Evolutionary conservation across 345 rosid genomes (phyloP).

Genomic region (Syzygium aqueum): DNA sequence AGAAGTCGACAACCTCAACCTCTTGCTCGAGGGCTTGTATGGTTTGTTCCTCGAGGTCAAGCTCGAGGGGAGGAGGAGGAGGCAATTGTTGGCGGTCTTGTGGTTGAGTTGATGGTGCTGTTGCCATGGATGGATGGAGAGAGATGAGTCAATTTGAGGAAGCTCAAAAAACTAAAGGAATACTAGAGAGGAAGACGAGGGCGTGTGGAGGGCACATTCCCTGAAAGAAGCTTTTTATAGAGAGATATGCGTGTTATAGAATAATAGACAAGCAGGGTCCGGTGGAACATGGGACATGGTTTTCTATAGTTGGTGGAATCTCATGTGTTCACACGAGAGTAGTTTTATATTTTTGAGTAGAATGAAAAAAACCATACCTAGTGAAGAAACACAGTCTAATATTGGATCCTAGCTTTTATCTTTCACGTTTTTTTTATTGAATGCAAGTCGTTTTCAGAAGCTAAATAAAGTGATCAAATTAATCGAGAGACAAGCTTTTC

Average conservation of each 20-base stretch:
- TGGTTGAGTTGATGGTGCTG: neutral
- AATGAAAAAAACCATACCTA: neutral
- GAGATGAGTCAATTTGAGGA: neutral
- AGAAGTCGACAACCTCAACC: constrained; percentile 24
- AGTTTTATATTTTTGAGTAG: neutral
- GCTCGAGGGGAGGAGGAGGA: neutral
- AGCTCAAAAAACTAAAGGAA: neutral
- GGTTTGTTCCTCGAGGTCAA: neutral
- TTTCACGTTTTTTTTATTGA: neutral
- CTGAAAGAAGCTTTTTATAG: neutral
- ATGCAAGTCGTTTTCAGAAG: neutral
- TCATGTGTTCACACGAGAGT: neutral
- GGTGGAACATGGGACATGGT: neutral
- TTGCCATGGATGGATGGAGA: neutral
- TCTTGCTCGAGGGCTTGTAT: neutral
- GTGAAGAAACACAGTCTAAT: neutral
- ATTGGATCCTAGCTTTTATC: too few relatives aligned
- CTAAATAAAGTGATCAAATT: neutral
- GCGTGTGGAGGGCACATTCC: neutral
- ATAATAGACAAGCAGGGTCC: neutral
- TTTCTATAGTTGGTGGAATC: neutral
- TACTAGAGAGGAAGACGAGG: neutral
- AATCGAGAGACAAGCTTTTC: neutral
- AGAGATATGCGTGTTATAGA: neutral
- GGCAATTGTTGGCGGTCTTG: neutral